Conservation (phyloP, 2,329 filamentous ascomycete species). For the Sarocladiaceae sp. region DNA sequence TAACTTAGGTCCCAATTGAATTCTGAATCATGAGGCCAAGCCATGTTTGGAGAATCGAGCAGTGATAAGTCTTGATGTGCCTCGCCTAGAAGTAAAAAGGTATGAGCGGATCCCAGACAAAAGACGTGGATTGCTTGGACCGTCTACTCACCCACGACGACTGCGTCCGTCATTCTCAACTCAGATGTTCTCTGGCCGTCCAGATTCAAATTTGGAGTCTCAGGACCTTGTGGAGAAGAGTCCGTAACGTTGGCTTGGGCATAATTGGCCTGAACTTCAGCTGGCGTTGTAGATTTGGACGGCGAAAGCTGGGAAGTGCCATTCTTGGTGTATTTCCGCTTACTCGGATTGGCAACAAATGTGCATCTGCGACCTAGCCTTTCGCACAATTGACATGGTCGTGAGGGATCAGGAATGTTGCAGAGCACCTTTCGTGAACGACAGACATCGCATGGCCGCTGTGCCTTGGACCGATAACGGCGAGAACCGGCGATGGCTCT, state of each 20-base stretch:
- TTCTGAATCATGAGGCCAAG: not conserved
- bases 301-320: not conserved
- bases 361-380: constrained; percentile 19
- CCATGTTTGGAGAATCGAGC: not conserved
- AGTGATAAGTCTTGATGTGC: not conserved
- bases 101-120: not conserved
- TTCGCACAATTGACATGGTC: constrained; percentile 20
- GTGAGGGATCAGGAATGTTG: constrained; percentile 21
- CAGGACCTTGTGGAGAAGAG: not conserved
- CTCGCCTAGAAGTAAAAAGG: not conserved
- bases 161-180: not conserved
- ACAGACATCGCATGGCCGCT: constrained; percentile 19
- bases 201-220: not conserved
- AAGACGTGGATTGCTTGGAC: not conserved
- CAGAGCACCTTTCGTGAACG: constrained; percentile 21
- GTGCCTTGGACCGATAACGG: constrained; percentile 18
- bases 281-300: not conserved
- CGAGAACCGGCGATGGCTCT: constrained; percentile 8
- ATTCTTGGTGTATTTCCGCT: constrained; percentile 12
- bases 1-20: not conserved
- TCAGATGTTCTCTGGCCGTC: not conserved
- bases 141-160: not conserved
- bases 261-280: not conserved
- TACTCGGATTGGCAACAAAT: constrained; percentile 18
- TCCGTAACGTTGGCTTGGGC: not conserved